Evolutionary conservation across 306 rosid species (phyloP), one percentile per base, ranked within the genome.

Genomic region (Quercus gilva): DNA sequence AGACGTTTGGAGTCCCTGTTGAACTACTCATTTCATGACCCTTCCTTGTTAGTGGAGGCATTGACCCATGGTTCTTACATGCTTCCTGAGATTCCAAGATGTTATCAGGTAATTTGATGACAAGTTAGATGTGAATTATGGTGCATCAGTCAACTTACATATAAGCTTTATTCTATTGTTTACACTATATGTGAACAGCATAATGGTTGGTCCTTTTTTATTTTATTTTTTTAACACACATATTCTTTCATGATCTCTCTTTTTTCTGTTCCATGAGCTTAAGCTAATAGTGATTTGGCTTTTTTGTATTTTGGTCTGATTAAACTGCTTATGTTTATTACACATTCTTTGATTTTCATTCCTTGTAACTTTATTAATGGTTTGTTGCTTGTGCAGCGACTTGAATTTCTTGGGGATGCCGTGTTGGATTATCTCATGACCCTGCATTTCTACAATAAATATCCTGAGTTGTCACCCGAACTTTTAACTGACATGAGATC

Each of bases 61-160:
- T 25, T 94, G 33, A 91, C 99, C 19, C 99, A 94, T 75, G 99
- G 99, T 74, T 92, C 99, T 26, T 94, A 87, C 84, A 91, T 92
- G 99, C 89, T 91, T 73, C 94, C 94, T 0, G 91, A 91, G 75
- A 85, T 88, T 77, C 97, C 97, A 33, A 87, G 88, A 84, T 88
- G 97, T 82, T 94, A 94, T 78, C 95, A 94, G 97, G 99, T 94
- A 85, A 68, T 43, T 59, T 4, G 57, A 14, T 31, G 70, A 59
- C 12, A 43, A 1, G 14, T 76, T 45, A 11, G 55, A 5, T 25
- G 2, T 43, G 18, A 60, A 21, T 56, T 43, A 20, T 49, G 53
- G 15, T 57, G 3, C 41, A 14, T 28, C 20, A 5, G 21, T 63
- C 43, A 64, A 64, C 23, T 5, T 64, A 49, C 53, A 49, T 49